Evolutionary conservation across 352 stramenopile species (phyloP).

Genomic region (Hyaloperonospora arabidopsidis): DNA sequence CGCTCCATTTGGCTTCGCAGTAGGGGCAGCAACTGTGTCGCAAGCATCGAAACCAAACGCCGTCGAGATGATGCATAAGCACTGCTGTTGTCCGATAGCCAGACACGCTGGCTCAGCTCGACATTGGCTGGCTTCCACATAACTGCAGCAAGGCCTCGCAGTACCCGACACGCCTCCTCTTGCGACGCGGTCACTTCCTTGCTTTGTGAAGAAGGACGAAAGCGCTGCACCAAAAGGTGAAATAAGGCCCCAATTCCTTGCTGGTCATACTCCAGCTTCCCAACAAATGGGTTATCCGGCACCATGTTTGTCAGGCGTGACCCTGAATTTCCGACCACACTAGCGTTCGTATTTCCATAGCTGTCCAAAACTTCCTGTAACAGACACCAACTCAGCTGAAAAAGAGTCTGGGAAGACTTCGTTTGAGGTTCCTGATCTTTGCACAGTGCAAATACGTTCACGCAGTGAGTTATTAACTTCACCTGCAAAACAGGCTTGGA

Average conservation of each 20-base stretch:
- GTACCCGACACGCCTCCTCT: conserved; percentile 34
- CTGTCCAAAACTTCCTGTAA: conserved; percentile 51
- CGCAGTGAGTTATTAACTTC: conserved; percentile 50
- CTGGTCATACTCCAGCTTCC: conserved; percentile 44
- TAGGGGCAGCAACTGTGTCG: conserved; percentile 38
- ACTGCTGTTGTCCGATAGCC: too few species aligned
- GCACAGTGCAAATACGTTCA: conserved; percentile 40
- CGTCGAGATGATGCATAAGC: conserved; percentile 16
- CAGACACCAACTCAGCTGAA: conserved; percentile 60
- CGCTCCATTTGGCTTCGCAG: conserved; percentile 33
- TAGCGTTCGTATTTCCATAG: conserved; percentile 19
- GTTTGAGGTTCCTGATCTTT: conserved; percentile 17
- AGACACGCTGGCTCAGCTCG: too few species aligned
- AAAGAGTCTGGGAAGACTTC: conserved; percentile 26
- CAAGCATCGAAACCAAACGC: conserved; percentile 39
- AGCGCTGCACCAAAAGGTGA: conserved; percentile 42
- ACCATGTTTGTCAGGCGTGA: conserved; percentile 32
- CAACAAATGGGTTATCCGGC: conserved; percentile 36
- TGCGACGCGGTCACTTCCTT: conserved; percentile 25
- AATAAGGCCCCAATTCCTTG: conserved; percentile 44
- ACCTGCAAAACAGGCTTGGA: conserved; percentile 31
- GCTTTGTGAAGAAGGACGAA: conserved; percentile 25
- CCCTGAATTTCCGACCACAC: conserved; percentile 17
- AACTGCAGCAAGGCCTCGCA: conserved; percentile 39
- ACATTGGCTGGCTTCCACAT: conserved; percentile 41